Conservation (phyloP, 1,139 yeast genomes). For the Yamadazyma taylorii region DNA sequence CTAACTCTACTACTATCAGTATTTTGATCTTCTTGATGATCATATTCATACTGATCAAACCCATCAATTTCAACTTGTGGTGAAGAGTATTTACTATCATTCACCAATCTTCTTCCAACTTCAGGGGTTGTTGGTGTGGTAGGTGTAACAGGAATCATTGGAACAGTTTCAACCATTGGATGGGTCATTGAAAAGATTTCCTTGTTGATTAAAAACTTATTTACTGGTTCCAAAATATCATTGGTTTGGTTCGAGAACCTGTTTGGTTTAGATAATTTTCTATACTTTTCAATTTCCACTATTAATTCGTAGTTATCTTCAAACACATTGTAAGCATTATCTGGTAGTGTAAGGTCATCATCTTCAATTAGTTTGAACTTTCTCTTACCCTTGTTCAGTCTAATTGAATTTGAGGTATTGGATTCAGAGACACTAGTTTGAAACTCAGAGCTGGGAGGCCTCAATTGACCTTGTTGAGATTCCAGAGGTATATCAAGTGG, state of each 20-base stretch:
- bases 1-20: too few species aligned
- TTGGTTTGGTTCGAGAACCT: too few species aligned
- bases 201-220: too few species aligned
- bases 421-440: neutral
- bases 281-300: neutral
- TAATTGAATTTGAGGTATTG: neutral
- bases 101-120: neutral
- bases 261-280: neutral
- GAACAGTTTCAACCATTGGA: too few species aligned
- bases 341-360: neutral
- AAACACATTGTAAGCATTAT: neutral
- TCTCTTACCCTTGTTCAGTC: neutral
- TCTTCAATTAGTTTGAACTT: neutral
- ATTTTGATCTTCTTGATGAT: too few species aligned
- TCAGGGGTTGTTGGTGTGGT: conserved; percentile 1
- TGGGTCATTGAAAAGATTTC: too few species aligned
- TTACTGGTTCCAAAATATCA: too few species aligned
- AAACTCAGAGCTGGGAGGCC: too few species aligned
- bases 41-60: conserved; percentile 8
- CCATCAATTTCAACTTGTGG: neutral
- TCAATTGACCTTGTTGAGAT: too few species aligned
- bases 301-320: neutral
- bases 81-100: neutral
- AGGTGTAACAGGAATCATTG: neutral
- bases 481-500: too few species aligned